phyloP scores from a whole-genome alignment of 257 asterid genomes.

The Nicotiana paniculata region DNA sequence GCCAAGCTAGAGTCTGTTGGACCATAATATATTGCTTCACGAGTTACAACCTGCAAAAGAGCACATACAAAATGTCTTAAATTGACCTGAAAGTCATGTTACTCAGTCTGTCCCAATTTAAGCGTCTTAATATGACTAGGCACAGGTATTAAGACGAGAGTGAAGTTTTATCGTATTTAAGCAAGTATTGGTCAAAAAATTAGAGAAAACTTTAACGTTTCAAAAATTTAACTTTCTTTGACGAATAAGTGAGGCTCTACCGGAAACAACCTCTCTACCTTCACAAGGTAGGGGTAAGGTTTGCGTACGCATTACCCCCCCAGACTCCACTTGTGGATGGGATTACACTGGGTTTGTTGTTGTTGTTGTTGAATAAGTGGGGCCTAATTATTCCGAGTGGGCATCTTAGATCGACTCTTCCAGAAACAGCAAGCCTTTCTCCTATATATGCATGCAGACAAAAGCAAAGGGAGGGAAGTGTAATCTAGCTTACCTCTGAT shows the following conservation, averaged over 20 bases:
- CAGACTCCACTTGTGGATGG: too few relatives aligned
- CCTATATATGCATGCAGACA: slow-evolving; percentile 2
- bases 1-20: slow-evolving; percentile 44
- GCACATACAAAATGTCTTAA: not conserved
- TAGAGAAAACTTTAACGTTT: not conserved
- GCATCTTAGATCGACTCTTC: not conserved
- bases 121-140: not conserved
- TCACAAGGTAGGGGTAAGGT: too few relatives aligned
- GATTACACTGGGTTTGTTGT: too few relatives aligned
- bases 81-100: not conserved
- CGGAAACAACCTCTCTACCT: too few relatives aligned
- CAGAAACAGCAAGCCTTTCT: not conserved
- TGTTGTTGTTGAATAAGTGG: too few relatives aligned
- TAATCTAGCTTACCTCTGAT: slow-evolving; percentile 51
- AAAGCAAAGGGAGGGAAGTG: slow-evolving; percentile 5
- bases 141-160: not conserved
- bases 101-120: not conserved
- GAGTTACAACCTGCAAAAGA: slow-evolving; percentile 66
- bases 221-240: not conserved
- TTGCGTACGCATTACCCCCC: too few relatives aligned
- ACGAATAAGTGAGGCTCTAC: not conserved
- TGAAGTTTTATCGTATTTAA: not conserved
- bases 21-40: slow-evolving; percentile 64
- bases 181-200: not conserved
- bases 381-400: not conserved